Evolutionary conservation across 2,329 filamentous ascomycete genomes (phyloP), one percentile per base, ranked within the genome.

Genomic region (Fonsecaea erecta): DNA sequence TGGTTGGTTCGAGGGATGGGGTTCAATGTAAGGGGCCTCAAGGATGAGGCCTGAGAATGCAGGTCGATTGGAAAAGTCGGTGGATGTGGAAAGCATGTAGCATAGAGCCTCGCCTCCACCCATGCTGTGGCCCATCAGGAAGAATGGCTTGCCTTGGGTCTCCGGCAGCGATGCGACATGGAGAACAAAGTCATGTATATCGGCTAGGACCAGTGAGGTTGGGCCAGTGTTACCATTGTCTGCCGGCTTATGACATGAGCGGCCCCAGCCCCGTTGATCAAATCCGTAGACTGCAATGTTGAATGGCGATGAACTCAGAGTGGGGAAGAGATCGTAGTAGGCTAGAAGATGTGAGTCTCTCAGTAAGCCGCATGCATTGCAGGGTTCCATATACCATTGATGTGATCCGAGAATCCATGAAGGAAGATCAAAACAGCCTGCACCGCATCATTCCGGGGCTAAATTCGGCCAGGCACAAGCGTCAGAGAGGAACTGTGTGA

Each of bases 61-160:
- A 37, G 79, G 75, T 48, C 86, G 82, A 12, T 91, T 75, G 3
- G 79, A 82, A 21, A 78, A 81, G 52, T 74, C 74, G n/a, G 74
- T 69, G 4, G 63, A 63, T 2, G 65, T 68, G 9, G 68, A 70
- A n/a, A 78, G 71, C 14, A 74, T 80, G 71, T 86, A 88, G 51
- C 86, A 87, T 8, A 96, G 80, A 5, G 88, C 85, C 77, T 96
- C 85, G 26, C 88, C 91, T 65, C 93, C 93, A 70, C 93, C 93
- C 92, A 97, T 97, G 24, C 89, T 93, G 78, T 97, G 92, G 60
- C 93, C 93, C 81, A 95, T 87, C 21, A 97, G 83, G 78, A 97
- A 97, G 16, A 96, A 74, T 0, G 92, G 92, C 67, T 9, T 75
- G 71, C 46, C 65, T 64, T 37, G 82, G 73, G 26, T 77, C 66